A percentile compares a stretch with the other conserved stretches of the same genome.
Evolutionary conservation across 371 early-diverging fungal species (phyloP).

Genomic region (Mortierella sp.): DNA sequence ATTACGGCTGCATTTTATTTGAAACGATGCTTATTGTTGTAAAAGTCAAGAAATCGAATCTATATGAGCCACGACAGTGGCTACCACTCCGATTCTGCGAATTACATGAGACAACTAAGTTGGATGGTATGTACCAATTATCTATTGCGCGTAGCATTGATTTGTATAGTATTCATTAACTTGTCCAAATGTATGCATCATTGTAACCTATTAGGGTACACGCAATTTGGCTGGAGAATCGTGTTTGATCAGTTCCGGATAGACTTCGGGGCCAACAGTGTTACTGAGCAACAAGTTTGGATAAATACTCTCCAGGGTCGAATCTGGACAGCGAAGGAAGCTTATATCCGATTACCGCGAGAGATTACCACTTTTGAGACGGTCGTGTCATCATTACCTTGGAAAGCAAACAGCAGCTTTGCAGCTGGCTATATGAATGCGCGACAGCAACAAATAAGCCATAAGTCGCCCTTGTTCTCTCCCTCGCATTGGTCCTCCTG

Average conservation of each 20-base stretch:
- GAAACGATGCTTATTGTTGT: slow-evolving; percentile 65
- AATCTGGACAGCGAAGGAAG: slow-evolving; percentile 34
- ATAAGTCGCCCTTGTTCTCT: slow-evolving; percentile 19
- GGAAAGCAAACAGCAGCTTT: slow-evolving; percentile 21
- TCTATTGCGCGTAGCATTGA: not conserved
- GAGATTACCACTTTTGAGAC: slow-evolving; percentile 19
- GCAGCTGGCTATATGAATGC: not conserved
- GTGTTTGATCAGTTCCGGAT: slow-evolving; percentile 44
- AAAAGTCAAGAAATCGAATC: slow-evolving; percentile 63
- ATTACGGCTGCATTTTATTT: slow-evolving; percentile 68
- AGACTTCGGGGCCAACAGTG: slow-evolving; percentile 39
- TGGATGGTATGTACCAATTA: slow-evolving; percentile 48
- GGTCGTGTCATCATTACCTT: slow-evolving; percentile 34
- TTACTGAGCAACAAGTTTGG: slow-evolving; percentile 37
- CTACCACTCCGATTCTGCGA: slow-evolving; percentile 65
- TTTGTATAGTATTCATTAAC: not conserved
- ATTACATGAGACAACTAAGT: slow-evolving; percentile 27
- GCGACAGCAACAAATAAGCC: slow-evolving; percentile 7
- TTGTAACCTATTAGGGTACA: slow-evolving; percentile 26
- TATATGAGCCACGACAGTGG: slow-evolving; percentile 72
- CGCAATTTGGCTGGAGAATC: slow-evolving; percentile 44
- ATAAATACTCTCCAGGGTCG: slow-evolving; percentile 32
- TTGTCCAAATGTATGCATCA: not conserved
- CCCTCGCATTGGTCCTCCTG: slow-evolving; percentile 43
- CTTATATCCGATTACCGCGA: slow-evolving; percentile 14